A percentile compares a stretch with the other conserved stretches of the same genome.
Evolutionary conservation across 768 basidiomycete species (phyloP).

Genomic region (Agrocybe chaxingu): DNA sequence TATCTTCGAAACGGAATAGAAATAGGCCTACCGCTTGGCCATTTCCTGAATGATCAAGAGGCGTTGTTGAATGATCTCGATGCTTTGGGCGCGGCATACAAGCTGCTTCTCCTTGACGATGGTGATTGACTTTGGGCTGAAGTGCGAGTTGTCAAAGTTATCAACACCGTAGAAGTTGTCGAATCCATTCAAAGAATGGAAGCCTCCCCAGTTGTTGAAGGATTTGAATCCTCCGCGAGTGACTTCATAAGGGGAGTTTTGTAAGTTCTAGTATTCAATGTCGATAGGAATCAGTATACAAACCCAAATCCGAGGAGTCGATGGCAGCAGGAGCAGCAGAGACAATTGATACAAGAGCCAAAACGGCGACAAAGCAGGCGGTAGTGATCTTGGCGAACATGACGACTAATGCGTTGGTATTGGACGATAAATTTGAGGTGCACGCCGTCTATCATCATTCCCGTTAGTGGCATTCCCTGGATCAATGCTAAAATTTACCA

Average conservation of each 20-base stretch:
- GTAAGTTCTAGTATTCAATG: not conserved
- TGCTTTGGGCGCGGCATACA: conserved; percentile 34
- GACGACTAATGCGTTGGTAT: conserved; percentile 17
- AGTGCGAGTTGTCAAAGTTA: conserved; percentile 38
- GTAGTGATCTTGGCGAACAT: conserved; percentile 39
- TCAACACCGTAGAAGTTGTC: conserved; percentile 44
- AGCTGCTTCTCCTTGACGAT: conserved; percentile 33
- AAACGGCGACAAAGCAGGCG: conserved; percentile 23
- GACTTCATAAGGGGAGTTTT: conserved; percentile 5
- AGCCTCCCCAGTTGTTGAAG: conserved; percentile 37
- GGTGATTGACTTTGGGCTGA: conserved; percentile 24
- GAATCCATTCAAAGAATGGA: conserved; percentile 33
- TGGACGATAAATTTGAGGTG: conserved; percentile 18
- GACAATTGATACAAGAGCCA: conserved; percentile 26
- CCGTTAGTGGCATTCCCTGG: not conserved
- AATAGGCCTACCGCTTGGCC: conserved; percentile 37
- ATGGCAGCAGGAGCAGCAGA: conserved; percentile 28
- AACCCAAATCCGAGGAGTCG: conserved; percentile 24
- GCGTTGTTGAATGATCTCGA: conserved; percentile 43
- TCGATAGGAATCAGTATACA: conserved; percentile 1
- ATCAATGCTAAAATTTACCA: not conserved
- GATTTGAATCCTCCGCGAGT: conserved; percentile 18
- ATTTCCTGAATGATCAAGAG: conserved; percentile 43
- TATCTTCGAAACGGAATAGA: not conserved
- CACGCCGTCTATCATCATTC: not conserved